Conservation (phyloP, 2,329 filamentous ascomycete genomes). For the Talaromyces sp. region DNA sequence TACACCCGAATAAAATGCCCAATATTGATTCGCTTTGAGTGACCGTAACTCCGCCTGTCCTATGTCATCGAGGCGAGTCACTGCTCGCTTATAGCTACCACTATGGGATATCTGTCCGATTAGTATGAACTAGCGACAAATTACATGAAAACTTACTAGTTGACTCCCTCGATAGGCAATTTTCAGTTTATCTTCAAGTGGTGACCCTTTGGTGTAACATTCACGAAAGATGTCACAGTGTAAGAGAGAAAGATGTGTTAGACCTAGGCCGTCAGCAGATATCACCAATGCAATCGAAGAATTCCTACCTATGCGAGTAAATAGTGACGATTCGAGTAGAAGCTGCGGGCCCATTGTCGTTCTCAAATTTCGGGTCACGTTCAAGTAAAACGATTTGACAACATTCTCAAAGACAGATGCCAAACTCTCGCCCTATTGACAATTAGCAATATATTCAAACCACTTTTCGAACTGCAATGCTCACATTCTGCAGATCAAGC, state of each 20-base stretch:
- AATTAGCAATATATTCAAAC: conserved; percentile 37
- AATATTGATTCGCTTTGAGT: conserved; percentile 68
- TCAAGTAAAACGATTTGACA: conserved; percentile 76
- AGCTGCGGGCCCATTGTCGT: conserved; percentile 71
- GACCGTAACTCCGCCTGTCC: conserved; percentile 63
- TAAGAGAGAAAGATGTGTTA: conserved; percentile 53
- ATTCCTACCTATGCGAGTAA: conserved; percentile 64
- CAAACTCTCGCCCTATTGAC: conserved; percentile 52
- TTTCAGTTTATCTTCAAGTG: conserved; percentile 75
- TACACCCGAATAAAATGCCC: conserved; percentile 42
- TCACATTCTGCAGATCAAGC: conserved; percentile 68
- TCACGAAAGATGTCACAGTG: conserved; percentile 70
- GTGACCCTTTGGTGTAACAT: conserved; percentile 62
- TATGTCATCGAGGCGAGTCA: conserved; percentile 57
- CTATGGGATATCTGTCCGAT: conserved; percentile 52
- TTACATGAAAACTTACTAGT: conserved; percentile 41
- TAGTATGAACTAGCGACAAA: not conserved
- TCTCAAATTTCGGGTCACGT: conserved; percentile 71
- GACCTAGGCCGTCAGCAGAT: conserved; percentile 40
- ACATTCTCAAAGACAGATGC: conserved; percentile 69
- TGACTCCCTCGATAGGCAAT: conserved; percentile 69
- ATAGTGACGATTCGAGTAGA: conserved; percentile 68
- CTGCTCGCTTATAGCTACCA: conserved; percentile 69
- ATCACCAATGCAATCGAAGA: not conserved
- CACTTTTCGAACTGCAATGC: conserved; percentile 28